Percentiles rank a stretch among this genome's conserved stretches.
phyloP scores from a whole-genome alignment of 2,329 filamentous ascomycete species.

The Nakataea oryzae region DNA sequence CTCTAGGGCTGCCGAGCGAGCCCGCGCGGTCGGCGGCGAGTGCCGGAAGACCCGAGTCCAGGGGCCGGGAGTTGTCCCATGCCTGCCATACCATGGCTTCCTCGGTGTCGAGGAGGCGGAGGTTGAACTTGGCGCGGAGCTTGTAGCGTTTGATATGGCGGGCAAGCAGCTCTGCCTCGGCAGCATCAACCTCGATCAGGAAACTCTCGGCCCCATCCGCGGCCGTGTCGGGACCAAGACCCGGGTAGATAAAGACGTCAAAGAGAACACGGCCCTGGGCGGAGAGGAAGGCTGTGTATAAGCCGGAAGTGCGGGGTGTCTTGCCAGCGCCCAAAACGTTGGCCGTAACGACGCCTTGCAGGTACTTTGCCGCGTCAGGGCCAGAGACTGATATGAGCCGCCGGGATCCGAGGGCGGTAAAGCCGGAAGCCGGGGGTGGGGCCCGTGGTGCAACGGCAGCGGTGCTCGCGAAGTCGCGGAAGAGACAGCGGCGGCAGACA shows the following conservation, averaged over 20 bases:
- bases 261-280: conserved; percentile 75
- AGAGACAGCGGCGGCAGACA: conserved; percentile 17
- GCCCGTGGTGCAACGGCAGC: conserved; percentile 17
- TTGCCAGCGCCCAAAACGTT: conserved; percentile 41
- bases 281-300: conserved; percentile 79
- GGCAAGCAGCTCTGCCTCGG: conserved; percentile 49
- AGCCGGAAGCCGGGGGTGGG: conserved; percentile 31
- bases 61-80: conserved; percentile 50
- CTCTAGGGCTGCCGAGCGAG: conserved; percentile 7
- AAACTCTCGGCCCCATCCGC: conserved; percentile 33
- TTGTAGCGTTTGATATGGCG: conserved; percentile 79
- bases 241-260: conserved; percentile 83
- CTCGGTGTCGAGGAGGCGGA: conserved; percentile 53
- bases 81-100: conserved; percentile 62
- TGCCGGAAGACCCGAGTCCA: neutral
- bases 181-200: conserved; percentile 73
- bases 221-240: conserved; percentile 18
- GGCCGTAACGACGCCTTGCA: conserved; percentile 80
- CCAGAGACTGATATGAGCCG: conserved; percentile 72
- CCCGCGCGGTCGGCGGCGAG: neutral
- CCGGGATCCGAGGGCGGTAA: conserved; percentile 57
- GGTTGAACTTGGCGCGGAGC: conserved; percentile 66
- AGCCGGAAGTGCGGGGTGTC: conserved; percentile 33
- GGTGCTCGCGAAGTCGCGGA: conserved; percentile 11
- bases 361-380: conserved; percentile 68